Base-by-base conservation (phyloP, 306 rosid genomes). In the Pterocarpus santalinus region DNA sequence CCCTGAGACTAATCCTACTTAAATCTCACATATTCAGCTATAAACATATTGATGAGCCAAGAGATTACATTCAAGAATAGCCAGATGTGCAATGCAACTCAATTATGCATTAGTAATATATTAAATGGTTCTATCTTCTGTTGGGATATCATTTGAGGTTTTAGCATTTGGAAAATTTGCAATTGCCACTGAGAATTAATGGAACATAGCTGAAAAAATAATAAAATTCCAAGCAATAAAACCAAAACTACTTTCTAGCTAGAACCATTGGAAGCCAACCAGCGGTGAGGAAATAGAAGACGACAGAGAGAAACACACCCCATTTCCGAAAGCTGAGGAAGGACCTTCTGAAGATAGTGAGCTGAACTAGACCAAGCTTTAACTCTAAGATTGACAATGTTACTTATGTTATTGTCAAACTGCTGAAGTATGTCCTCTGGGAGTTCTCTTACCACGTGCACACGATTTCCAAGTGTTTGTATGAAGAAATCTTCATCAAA, bases 281-380 rank as follows among this genome's bases (percentile, higher is more conserved):
- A 32, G 75, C 69, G 55, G 62, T 52, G 43, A 72, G 65, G 51
- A 82, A 72, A 79, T 67, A 78, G 9, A 57, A 33, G 39, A 61
- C 64, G 68, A 77, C 7, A 81, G 74, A 86, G 66, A 78, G 36
- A 52, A 60, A 72, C 94, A 55, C 85, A 93, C 98, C 95, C 84
- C 91, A 90, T 81, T 75, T 85, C 86, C 83, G 87, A 63, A 85
- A 95, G 91, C 85, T 89, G 89, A 6, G 99, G 99, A 80, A 95
- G 98, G 83, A 95, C 99, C 88, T 93, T 95, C 49, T 89, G 95
- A 74, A 93, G 86, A 93, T 95, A 95, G 88, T 95, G 80, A 77
- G 90, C 61, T 22, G 98, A 80, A 89, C 96, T 93, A 53, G 99
- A 91, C 99, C 98, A 95, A 70, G 89, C 99, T 89, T 95, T 95